phyloP scores from a whole-genome alignment of 495 filamentous ascomycete species.

The Penicillium fimorum region DNA sequence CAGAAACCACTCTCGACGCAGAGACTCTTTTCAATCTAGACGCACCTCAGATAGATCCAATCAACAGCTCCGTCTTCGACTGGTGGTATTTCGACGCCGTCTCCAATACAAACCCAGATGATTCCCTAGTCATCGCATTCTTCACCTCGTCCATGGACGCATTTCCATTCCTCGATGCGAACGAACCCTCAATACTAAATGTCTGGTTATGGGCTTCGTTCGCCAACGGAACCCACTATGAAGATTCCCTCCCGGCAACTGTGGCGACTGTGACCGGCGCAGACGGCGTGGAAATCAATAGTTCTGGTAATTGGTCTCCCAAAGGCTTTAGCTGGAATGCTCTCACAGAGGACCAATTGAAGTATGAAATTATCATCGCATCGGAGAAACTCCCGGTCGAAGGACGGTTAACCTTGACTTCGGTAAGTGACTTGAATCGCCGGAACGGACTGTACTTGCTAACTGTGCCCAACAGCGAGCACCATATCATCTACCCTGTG shows the following conservation, averaged over 20 bases:
- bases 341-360: conserved; percentile 6
- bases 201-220: conserved; percentile 30
- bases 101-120: conserved; percentile 14
- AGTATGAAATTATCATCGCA: conserved; percentile 17
- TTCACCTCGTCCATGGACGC: conserved; percentile 23
- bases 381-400: conserved; percentile 21
- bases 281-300: not conserved
- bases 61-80: conserved; percentile 37
- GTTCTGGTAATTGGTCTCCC: conserved; percentile 16
- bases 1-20: not conserved
- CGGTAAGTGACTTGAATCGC: conserved; percentile 8
- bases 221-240: conserved; percentile 22
- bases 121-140: conserved; percentile 31
- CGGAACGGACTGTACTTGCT: not conserved
- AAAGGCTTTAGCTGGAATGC: conserved; percentile 21
- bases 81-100: conserved; percentile 47
- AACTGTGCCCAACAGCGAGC: conserved; percentile 2
- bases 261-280: conserved; percentile 15
- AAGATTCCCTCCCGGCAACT: conserved; percentile 20
- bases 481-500: conserved; percentile 20
- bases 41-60: conserved; percentile 24
- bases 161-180: conserved; percentile 22
- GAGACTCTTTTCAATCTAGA: conserved; percentile 24
- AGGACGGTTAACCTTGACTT: conserved; percentile 13
- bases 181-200: conserved; percentile 19